Conservation (phyloP, 163 green algal species). For the Chloromonas sp. region DNA sequence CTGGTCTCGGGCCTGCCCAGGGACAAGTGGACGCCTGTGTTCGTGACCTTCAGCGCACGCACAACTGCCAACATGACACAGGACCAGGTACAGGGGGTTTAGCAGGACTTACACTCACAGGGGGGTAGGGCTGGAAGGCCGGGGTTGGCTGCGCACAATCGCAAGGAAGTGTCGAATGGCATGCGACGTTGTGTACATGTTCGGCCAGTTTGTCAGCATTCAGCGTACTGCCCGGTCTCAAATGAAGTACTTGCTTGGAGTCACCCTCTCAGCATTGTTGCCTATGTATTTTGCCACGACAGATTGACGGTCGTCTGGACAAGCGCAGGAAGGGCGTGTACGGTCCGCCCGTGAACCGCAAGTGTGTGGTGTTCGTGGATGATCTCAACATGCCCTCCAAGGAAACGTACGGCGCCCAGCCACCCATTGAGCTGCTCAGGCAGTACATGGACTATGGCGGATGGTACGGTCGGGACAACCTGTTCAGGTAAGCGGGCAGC, state of each 20-base stretch:
- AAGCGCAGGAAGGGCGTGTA: constrained; percentile 74
- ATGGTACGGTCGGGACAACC: constrained; percentile 72
- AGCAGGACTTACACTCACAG: too few species aligned
- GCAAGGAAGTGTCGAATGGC: too few species aligned
- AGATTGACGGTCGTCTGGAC: constrained; percentile 68
- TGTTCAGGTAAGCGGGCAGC: constrained; percentile 30
- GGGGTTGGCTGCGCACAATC: too few species aligned
- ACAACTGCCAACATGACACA: constrained; percentile 69
- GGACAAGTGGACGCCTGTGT: constrained; percentile 58
- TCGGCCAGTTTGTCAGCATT: too few species aligned
- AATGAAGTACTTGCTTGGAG: too few species aligned
- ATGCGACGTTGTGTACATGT: too few species aligned
- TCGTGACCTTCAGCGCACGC: constrained; percentile 62
- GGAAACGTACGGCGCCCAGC: constrained; percentile 76
- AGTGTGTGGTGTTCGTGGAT: constrained; percentile 70
- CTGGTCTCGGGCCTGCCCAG: constrained; percentile 42
- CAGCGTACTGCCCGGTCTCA: too few species aligned
- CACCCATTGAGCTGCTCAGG: constrained; percentile 71
- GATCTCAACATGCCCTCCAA: constrained; percentile 83
- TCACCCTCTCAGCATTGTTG: too few species aligned
- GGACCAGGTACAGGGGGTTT: constrained; percentile 39
- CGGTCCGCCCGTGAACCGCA: constrained; percentile 54
- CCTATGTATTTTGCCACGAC: not conserved
- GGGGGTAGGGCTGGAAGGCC: not conserved
- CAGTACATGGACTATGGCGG: constrained; percentile 66